Conservation (phyloP, 495 filamentous ascomycete genomes). For the Penicillium canescens region DNA sequence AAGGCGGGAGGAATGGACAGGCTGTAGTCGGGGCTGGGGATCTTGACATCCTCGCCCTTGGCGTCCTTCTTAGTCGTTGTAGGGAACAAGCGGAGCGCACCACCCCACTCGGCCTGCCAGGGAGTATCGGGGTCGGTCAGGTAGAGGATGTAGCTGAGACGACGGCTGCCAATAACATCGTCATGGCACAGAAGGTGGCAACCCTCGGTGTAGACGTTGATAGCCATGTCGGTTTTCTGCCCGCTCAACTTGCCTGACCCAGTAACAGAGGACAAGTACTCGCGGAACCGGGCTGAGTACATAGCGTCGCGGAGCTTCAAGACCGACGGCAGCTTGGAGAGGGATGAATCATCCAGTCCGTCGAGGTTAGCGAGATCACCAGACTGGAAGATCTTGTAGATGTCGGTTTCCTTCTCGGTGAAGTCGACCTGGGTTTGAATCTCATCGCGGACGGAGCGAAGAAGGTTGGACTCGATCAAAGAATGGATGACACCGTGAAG, state of each 20-base stretch:
- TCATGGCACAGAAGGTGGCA: conserved; percentile 96
- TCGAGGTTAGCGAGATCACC: conserved; percentile 97
- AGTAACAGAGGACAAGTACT: conserved; percentile 82
- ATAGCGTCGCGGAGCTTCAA: conserved; percentile 86
- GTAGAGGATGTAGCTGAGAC: conserved; percentile 96
- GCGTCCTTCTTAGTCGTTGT: conserved; percentile 65
- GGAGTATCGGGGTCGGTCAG: conserved; percentile 87
- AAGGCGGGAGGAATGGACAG: conserved; percentile 89
- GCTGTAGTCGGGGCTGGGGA: conserved; percentile 71
- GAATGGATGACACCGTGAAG: conserved; percentile 85
- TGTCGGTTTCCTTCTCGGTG: conserved; percentile 98
- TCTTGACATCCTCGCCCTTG: conserved; percentile 65
- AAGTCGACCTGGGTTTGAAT: conserved; percentile 87
- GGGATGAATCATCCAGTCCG: conserved; percentile 79
- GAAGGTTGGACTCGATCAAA: conserved; percentile 74
- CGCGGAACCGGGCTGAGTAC: conserved; percentile 86
- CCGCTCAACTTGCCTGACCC: conserved; percentile 85
- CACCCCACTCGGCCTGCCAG: conserved; percentile 94
- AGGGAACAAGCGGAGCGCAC: conserved; percentile 86
- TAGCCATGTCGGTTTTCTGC: conserved; percentile 97
- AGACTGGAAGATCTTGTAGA: conserved; percentile 99
- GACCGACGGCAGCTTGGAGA: conserved; percentile 80
- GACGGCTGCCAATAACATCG: conserved; percentile 93
- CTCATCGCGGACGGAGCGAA: conserved; percentile 85
- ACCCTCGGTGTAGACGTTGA: conserved; percentile 96